Conservation (phyloP, 768 basidiomycete genomes). For the Russula brevipes region DNA sequence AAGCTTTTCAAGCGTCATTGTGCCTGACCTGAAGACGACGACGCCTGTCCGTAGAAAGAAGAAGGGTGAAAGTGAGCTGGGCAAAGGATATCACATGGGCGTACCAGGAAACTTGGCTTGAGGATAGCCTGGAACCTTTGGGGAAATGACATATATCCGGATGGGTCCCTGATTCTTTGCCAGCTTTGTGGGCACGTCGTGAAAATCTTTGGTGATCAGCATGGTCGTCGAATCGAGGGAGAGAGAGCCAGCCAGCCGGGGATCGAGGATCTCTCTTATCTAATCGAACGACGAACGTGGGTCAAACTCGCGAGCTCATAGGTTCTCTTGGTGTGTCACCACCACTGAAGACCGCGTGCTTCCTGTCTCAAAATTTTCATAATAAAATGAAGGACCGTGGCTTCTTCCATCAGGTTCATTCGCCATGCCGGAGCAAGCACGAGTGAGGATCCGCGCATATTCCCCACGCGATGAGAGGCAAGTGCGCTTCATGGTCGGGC, state of each 20-base stretch:
- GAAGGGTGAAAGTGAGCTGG: background rate
- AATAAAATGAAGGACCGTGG: background rate
- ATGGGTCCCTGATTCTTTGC: constrained; percentile 58
- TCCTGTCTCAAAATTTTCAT: too few relatives aligned
- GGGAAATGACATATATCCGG: constrained; percentile 78
- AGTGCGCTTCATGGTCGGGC: constrained; percentile 59
- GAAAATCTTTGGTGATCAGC: constrained; percentile 75
- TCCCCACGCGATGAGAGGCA: constrained; percentile 49
- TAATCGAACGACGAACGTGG: constrained; percentile 28
- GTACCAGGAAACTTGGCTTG: constrained; percentile 86
- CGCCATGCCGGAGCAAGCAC: constrained; percentile 24
- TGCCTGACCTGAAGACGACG: constrained; percentile 66
- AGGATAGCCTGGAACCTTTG: constrained; percentile 74
- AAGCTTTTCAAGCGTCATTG: background rate
- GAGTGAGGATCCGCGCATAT: constrained; percentile 51
- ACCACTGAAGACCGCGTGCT: too few relatives aligned
- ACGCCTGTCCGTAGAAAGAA: constrained; percentile 47
- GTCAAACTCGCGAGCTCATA: background rate
- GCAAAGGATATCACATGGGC: too few relatives aligned
- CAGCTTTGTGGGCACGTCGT: constrained; percentile 71
- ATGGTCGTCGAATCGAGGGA: constrained; percentile 39
- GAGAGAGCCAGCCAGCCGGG: background rate
- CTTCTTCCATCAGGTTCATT: constrained; percentile 2
- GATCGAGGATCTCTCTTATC: constrained; percentile 6
- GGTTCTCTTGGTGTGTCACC: background rate